Conservation (phyloP, 2,329 filamentous ascomycete species). For the Davidsoniella virescens region DNA sequence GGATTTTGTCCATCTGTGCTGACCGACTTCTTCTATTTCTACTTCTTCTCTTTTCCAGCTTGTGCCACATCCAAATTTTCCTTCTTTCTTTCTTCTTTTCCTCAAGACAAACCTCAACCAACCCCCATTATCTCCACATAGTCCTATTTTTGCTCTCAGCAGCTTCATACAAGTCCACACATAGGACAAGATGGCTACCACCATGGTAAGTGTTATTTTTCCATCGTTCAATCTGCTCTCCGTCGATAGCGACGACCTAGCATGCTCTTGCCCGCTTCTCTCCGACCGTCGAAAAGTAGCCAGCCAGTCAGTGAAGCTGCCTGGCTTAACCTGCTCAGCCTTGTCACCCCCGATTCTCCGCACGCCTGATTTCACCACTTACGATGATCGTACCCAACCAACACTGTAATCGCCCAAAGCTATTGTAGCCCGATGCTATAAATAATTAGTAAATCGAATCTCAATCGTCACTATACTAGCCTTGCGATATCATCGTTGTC, state of each 20-base stretch:
- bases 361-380: background rate
- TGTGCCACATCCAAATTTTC: slow-evolving; percentile 1
- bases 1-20: background rate
- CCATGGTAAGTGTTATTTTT: slow-evolving; percentile 6
- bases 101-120: no score
- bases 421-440: no score
- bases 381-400: background rate
- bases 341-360: background rate
- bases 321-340: background rate
- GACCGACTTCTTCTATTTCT: slow-evolving; percentile 1
- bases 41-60: background rate
- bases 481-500: no score
- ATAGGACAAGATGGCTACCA: slow-evolving; percentile 8
- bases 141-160: background rate
- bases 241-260: background rate
- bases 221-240: background rate
- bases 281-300: no score
- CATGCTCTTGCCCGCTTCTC: no score
- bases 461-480: no score
- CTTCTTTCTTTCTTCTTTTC: slow-evolving; percentile 4
- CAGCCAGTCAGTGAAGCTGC: no score
- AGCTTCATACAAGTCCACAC: background rate
- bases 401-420: no score
- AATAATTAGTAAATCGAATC: no score
- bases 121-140: background rate